phyloP scores from a whole-genome alignment of 495 filamentous ascomycete genomes.

The Penicillium diatomitis region DNA sequence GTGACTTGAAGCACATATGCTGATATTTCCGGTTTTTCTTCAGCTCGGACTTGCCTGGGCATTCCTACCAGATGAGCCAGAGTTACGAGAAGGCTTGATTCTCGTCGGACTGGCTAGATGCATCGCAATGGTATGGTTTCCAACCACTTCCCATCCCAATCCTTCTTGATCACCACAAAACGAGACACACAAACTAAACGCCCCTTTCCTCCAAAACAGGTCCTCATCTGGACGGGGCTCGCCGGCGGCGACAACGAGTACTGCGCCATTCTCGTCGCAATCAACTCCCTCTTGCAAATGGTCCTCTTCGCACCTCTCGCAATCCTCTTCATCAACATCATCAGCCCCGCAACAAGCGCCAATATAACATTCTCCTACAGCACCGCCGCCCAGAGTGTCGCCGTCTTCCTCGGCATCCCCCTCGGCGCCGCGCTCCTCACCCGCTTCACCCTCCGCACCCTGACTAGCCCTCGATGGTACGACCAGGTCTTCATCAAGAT shows the following conservation, averaged over 20 bases:
- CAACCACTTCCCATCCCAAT: too few relatives aligned
- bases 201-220: conserved; percentile 27
- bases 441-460: conserved; percentile 49
- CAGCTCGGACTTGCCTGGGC: conserved; percentile 66
- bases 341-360: conserved; percentile 31
- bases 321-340: conserved; percentile 66
- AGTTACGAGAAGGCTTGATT: conserved; percentile 62
- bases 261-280: conserved; percentile 81
- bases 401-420: conserved; percentile 78
- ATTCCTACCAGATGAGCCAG: conserved; percentile 63
- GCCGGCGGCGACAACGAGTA: conserved; percentile 76
- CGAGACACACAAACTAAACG: neutral
- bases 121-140: conserved; percentile 62
- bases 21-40: neutral
- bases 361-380: conserved; percentile 51
- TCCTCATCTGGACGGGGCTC: conserved; percentile 69
- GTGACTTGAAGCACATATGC: neutral
- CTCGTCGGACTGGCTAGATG: conserved; percentile 70
- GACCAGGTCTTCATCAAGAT: conserved; percentile 60
- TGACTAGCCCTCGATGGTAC: conserved; percentile 52
- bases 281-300: conserved; percentile 84
- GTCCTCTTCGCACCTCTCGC: conserved; percentile 75
- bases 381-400: conserved; percentile 69
- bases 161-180: too few relatives aligned
- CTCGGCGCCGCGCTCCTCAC: conserved; percentile 71